phyloP scores from a whole-genome alignment of 2,329 filamentous ascomycete species.

The Tricladium varicosporioides region DNA sequence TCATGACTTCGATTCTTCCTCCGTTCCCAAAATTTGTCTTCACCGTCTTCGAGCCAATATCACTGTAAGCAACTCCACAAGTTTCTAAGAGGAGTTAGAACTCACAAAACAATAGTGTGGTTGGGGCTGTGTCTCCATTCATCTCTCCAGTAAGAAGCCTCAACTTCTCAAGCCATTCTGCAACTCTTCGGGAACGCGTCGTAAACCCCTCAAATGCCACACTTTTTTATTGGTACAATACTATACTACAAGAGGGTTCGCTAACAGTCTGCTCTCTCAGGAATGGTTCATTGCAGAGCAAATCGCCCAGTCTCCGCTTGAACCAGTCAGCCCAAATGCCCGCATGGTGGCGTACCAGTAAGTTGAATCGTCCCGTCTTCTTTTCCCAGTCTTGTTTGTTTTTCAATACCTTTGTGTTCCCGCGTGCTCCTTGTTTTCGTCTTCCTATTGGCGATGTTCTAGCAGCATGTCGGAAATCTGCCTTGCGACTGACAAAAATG shows the following conservation, averaged over 20 bases:
- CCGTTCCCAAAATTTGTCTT: slow-evolving; percentile 64
- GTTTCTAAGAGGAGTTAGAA: too few species aligned
- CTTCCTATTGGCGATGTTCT: background rate
- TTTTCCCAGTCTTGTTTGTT: slow-evolving; percentile 26
- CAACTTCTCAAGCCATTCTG: too few species aligned
- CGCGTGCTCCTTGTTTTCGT: background rate
- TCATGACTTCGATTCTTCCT: slow-evolving; percentile 62
- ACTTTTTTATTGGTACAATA: too few species aligned
- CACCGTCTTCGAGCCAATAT: slow-evolving; percentile 66
- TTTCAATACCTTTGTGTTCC: background rate
- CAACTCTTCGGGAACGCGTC: too few species aligned
- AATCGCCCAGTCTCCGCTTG: slow-evolving; percentile 41
- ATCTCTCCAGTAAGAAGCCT: slow-evolving; percentile 40
- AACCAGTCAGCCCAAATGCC: slow-evolving; percentile 37
- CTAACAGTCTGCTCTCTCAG: background rate
- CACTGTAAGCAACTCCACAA: slow-evolving; percentile 49
- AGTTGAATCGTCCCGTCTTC: slow-evolving; percentile 38
- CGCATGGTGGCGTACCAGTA: slow-evolving; percentile 26
- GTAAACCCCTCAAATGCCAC: too few species aligned
- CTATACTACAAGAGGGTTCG: too few species aligned
- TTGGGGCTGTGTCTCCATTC: slow-evolving; percentile 56
- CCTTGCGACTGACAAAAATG: slow-evolving; percentile 17
- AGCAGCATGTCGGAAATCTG: background rate
- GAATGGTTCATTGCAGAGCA: slow-evolving; percentile 65
- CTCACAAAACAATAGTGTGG: slow-evolving; percentile 45